These are phyloP conservation scores for Termitomyces sp. DNA, from an alignment of 768 basidiomycete genomes.

Conservation along the genomic window DNA sequence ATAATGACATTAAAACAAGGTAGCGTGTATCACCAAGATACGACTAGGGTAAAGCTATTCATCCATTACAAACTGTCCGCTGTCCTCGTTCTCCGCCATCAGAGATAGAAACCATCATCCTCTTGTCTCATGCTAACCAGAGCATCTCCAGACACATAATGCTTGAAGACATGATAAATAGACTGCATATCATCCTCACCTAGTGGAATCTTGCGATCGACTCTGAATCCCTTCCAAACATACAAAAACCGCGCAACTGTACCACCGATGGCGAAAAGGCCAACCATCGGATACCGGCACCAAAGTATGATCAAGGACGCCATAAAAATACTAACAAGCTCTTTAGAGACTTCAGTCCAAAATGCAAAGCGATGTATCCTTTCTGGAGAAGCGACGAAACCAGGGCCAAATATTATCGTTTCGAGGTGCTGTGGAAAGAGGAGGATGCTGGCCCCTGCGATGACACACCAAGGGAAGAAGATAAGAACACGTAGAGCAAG, in stretches of 20 bases:
- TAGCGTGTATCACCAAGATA: too few relatives aligned
- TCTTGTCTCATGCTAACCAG: conserved; percentile 10
- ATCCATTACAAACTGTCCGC: neutral
- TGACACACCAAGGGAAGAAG: conserved; percentile 41
- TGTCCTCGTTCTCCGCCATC: neutral
- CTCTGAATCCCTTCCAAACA: conserved; percentile 31
- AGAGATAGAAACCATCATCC: conserved; percentile 7
- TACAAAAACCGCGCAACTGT: conserved; percentile 22
- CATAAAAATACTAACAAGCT: conserved; percentile 32
- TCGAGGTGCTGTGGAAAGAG: conserved; percentile 32
- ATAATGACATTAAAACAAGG: too few relatives aligned
- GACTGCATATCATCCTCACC: conserved; percentile 36
- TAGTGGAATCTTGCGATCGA: conserved; percentile 27
- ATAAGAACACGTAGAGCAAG: conserved; percentile 20
- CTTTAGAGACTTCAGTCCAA: conserved; percentile 31
- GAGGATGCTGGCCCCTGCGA: conserved; percentile 36
- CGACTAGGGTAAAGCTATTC: neutral
- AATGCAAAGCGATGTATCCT: conserved; percentile 36
- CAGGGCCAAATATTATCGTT: conserved; percentile 27
- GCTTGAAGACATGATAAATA: conserved; percentile 22
- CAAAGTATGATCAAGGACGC: conserved; percentile 20
- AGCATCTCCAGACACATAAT: conserved; percentile 2
- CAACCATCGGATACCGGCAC: conserved; percentile 22
- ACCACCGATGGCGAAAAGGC: conserved; percentile 19
- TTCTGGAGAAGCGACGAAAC: conserved; percentile 20